Percentiles rank a stretch among this genome's conserved stretches.
These are phyloP conservation scores for Scolecobasidium constrictum DNA, from an alignment of 2,329 filamentous ascomycete genomes.

Conservation along the genomic window DNA sequence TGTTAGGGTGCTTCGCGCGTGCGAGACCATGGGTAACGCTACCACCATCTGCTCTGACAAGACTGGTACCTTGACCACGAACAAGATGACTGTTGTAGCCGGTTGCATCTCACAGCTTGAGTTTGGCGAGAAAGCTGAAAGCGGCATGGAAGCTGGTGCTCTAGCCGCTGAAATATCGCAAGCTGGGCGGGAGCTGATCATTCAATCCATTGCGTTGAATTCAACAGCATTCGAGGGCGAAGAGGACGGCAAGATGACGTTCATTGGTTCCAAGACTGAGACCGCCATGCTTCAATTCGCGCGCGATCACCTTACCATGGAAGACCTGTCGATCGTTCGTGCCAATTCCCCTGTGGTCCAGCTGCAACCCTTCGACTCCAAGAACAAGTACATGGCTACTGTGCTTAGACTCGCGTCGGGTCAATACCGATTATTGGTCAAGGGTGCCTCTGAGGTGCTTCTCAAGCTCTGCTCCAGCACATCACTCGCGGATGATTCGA, in stretches of 20 bases:
- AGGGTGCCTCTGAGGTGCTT: conserved; percentile 41
- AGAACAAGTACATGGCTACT: conserved; percentile 60
- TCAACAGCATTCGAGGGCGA: conserved; percentile 60
- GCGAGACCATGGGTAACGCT: conserved; percentile 62
- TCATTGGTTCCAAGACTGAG: conserved; percentile 69
- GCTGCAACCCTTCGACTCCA: conserved; percentile 51
- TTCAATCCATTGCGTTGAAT: conserved; percentile 45
- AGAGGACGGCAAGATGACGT: conserved; percentile 45
- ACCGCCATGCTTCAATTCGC: conserved; percentile 62
- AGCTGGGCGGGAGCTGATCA: conserved; percentile 4
- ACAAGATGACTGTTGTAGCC: conserved; percentile 67
- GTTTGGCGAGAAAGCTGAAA: background rate
- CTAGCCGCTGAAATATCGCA: conserved; percentile 2
- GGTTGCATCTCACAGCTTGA: too few species aligned
- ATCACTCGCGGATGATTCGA: conserved; percentile 47
- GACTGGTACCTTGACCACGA: conserved; percentile 64
- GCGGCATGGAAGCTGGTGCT: background rate
- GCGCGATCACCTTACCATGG: conserved; percentile 54
- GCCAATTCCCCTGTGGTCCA: conserved; percentile 49
- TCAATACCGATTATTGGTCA: conserved; percentile 45
- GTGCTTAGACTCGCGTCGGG: conserved; percentile 45
- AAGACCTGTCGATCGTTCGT: conserved; percentile 48
- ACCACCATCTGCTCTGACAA: conserved; percentile 74
- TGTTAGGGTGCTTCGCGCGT: conserved; percentile 54
- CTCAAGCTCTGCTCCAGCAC: conserved; percentile 36